A percentile compares a stretch with the other conserved stretches of the same genome.
Evolutionary conservation across 768 basidiomycete genomes (phyloP).

Genomic region (Kwoniella botswanensis): DNA sequence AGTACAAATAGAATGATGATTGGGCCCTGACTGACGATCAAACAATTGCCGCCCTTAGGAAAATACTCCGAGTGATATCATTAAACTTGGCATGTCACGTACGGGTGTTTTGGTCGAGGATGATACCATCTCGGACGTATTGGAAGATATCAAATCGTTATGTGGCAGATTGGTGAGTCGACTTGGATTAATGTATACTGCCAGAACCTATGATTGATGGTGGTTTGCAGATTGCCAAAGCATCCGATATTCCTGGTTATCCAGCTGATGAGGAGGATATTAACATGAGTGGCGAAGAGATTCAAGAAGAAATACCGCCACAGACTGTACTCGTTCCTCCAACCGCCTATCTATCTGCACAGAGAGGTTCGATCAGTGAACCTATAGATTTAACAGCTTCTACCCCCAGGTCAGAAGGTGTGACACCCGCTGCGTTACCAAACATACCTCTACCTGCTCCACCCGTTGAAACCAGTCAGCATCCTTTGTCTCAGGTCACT

Average conservation of each 20-base stretch:
- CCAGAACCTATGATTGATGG: background rate
- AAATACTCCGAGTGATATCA: slow-evolving; percentile 8
- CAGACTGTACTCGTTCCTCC: background rate
- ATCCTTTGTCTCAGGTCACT: background rate
- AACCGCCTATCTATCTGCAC: background rate
- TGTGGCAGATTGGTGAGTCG: slow-evolving; percentile 13
- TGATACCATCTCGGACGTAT: slow-evolving; percentile 8
- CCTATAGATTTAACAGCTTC: slow-evolving; percentile 19
- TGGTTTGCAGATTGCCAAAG: slow-evolving; percentile 2
- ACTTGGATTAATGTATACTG: background rate
- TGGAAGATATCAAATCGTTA: slow-evolving; percentile 16
- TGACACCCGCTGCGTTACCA: background rate
- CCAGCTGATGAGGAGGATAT: slow-evolving; percentile 3
- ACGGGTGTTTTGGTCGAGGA: slow-evolving; percentile 2
- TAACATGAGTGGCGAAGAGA: background rate
- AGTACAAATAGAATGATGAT: background rate
- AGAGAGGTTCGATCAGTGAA: slow-evolving; percentile 1
- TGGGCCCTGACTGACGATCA: background rate
- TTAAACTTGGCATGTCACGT: slow-evolving; percentile 9
- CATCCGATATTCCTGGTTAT: slow-evolving; percentile 5
- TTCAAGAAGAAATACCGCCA: background rate
- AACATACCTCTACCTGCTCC: background rate
- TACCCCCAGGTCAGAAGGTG: slow-evolving; percentile 7
- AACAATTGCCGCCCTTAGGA: background rate
- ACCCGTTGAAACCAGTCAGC: too few species aligned